Evolutionary conservation across 371 early-diverging fungal species (phyloP), one percentile per base, ranked within the genome.

Genomic region (Apophysomyces variabilis): DNA sequence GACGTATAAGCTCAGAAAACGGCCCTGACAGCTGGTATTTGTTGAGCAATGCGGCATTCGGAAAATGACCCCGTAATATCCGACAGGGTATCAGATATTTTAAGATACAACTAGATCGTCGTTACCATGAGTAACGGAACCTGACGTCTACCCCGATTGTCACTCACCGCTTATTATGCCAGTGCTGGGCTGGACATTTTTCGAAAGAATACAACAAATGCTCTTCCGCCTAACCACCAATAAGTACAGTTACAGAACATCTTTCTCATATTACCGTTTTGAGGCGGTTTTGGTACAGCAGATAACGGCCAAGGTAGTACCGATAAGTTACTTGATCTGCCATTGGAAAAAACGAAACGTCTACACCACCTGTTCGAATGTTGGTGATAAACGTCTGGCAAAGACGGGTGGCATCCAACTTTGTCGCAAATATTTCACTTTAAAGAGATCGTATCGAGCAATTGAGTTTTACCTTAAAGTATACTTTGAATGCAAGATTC

Each of bases 231-330:
- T 75, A 67, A 1, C 67, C 56, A 5, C 70, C 61, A 38, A 44
- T 41, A n/a, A 50, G 38, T 1, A 47, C 63, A 37, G 9, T 1
- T 35, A 8, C n/a, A 9, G 38, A 57, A 35, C 1, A 11, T 4
- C 21, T 16, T 32, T 6, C 18, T 1, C n/a, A 36, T 58, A 36
- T 46, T 65, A 81, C 82, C 73, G 68, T 68, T 38, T 68, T 63
- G 11, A 83, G 44, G 60, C 69, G 68, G 26, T 74, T 74, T 14
- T 85, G 74, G 54, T 78, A 85, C 11, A 84, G 75, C 1, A 73
- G 57, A 62, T 84, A 86, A 18, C 88, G 76, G 2, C 88, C 88
- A 7, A 83, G 66, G 61, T 87, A 87, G 58, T 84, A 87, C 6
- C 76, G 79, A 54, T 86, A 80, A 0, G 85, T 83, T 5, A 87